A percentile compares a stretch with the other conserved stretches of the same genome.
Conservation (phyloP, 805 yeast genomes). For the Tetrapisispora namnaoensis region DNA sequence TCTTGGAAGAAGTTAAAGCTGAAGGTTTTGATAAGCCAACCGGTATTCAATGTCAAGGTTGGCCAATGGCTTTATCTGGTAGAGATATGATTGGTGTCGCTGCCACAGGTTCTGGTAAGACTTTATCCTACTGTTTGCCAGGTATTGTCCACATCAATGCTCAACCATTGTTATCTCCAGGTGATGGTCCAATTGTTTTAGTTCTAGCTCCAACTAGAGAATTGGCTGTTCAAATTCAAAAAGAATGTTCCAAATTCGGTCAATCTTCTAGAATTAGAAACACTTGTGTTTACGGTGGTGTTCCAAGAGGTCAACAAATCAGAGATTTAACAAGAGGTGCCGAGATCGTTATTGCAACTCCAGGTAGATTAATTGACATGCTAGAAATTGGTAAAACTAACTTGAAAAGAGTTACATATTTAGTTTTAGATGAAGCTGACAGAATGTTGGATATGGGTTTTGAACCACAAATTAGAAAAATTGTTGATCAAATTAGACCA, state of each 20-base stretch:
- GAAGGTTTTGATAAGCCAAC: conserved; percentile 94
- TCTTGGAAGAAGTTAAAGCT: conserved; percentile 74
- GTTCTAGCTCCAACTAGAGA: conserved; percentile 99
- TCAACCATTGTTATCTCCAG: conserved; percentile 84
- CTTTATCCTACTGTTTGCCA: conserved; percentile 93
- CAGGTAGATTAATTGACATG: conserved; percentile 98
- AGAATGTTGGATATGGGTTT: conserved; percentile 99
- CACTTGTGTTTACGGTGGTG: conserved; percentile 99
- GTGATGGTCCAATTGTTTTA: conserved; percentile 97
- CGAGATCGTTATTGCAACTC: conserved; percentile 95
- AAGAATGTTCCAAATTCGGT: conserved; percentile 93
- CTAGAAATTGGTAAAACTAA: conserved; percentile 91
- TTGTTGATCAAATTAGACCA: conserved; percentile 96
- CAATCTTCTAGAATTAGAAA: conserved; percentile 85
- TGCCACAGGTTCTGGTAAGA: conserved; percentile 98
- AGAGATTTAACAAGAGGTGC: conserved; percentile 93
- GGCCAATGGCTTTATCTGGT: conserved; percentile 99
- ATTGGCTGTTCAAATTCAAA: conserved; percentile 93
- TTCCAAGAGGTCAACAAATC: conserved; percentile 94
- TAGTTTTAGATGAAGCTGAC: conserved; percentile 98
- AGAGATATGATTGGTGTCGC: conserved; percentile 99
- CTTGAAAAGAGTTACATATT: conserved; percentile 89
- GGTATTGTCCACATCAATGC: conserved; percentile 97
- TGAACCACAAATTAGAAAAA: conserved; percentile 98
- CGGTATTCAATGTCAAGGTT: conserved; percentile 97